A percentile compares a stretch with the other conserved stretches of the same genome.
Evolutionary conservation across 192 early-diverging fungal species (phyloP).

Genomic region (Rhizoclosmatium sp.): DNA sequence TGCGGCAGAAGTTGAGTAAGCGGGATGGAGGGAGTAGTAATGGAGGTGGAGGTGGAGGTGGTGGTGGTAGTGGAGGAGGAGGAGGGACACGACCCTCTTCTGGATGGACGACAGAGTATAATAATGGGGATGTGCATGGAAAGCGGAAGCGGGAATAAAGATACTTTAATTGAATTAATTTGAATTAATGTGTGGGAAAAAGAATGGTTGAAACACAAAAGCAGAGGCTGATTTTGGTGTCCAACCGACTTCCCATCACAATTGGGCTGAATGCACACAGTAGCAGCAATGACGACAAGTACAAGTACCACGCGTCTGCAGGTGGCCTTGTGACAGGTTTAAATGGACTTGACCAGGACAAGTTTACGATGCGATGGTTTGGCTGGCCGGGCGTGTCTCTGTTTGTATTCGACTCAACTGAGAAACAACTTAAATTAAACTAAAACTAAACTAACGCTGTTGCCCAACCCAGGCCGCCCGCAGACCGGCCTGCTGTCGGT

Average conservation of each 20-base stretch:
- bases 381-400: constrained; percentile 86
- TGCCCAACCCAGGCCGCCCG: no score
- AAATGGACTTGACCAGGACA: constrained; percentile 83
- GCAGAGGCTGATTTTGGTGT: constrained; percentile 78
- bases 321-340: constrained; percentile 98
- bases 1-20: constrained; percentile 1
- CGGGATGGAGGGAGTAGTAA: not conserved
- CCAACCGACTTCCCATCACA: constrained; percentile 96
- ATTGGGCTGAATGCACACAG: constrained; percentile 43
- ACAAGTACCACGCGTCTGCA: constrained; percentile 49
- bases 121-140: no score
- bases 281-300: not conserved
- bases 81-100: not conserved
- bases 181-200: no score
- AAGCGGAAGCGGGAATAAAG: no score
- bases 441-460: no score
- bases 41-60: not conserved
- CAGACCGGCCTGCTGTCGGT: constrained; percentile 76
- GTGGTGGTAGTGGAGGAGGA: not conserved
- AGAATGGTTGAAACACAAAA: not conserved
- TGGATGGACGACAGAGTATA: no score
- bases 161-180: no score
- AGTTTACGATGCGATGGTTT: constrained; percentile 76
- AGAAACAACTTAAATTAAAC: no score
- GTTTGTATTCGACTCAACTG: not conserved